These are phyloP conservation scores for Achaetomium macrosporum DNA, from an alignment of 2,329 filamentous ascomycete genomes.

Conservation along the genomic window DNA sequence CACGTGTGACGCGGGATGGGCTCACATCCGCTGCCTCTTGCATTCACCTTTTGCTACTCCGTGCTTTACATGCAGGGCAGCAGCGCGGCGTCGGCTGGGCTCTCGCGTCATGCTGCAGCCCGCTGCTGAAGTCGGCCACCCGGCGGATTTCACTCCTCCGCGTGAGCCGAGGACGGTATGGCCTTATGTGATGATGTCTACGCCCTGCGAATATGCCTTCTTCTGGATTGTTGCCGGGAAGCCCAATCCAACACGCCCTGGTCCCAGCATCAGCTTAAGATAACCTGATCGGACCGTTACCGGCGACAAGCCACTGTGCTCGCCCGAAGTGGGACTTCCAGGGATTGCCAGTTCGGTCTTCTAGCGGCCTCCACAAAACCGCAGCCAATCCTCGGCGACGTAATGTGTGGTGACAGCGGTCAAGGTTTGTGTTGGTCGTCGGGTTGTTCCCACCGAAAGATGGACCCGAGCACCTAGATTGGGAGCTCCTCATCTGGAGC, in stretches of 20 bases:
- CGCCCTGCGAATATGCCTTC: no score
- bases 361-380: slow-evolving; percentile 17
- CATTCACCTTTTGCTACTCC: no score
- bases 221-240: no score
- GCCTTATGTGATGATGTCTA: no score
- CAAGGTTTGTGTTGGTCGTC: slow-evolving; percentile 10
- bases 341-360: background rate
- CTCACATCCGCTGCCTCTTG: no score
- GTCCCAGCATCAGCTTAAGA: background rate
- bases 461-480: slow-evolving; percentile 1
- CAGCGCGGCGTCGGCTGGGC: background rate
- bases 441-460: slow-evolving; percentile 16
- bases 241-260: background rate
- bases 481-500: slow-evolving; percentile 16
- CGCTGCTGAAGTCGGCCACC: slow-evolving; percentile 2
- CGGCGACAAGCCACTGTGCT: slow-evolving; percentile 8
- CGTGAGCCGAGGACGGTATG: no score
- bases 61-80: background rate
- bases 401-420: slow-evolving; percentile 12
- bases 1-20: no score
- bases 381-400: slow-evolving; percentile 16
- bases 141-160: background rate
- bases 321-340: slow-evolving; percentile 10
- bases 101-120: background rate
- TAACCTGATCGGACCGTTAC: slow-evolving; percentile 22